Conservation (phyloP, 805 yeast genomes). For the Saturnispora diversa region DNA sequence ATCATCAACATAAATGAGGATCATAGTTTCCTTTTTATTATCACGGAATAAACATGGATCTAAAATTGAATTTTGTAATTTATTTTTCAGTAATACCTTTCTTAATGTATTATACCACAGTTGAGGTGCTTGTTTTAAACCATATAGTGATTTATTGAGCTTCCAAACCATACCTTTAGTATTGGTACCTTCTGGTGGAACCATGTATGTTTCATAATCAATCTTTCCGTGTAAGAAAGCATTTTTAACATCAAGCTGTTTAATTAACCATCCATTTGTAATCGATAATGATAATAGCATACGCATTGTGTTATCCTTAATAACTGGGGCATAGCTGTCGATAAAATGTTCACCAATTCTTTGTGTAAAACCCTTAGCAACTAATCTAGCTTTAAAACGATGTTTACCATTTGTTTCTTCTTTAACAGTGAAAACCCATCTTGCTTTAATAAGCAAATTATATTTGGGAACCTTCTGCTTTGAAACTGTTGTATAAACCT, state of each 20-base stretch:
- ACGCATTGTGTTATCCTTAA: constrained; percentile 7
- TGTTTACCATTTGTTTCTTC: constrained; percentile 5
- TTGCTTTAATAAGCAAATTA: background rate
- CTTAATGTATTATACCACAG: too few species aligned
- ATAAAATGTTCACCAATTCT: constrained; percentile 8
- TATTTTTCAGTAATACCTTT: too few species aligned
- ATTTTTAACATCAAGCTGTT: constrained; percentile 13
- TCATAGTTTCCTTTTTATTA: too few species aligned
- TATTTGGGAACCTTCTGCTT: background rate
- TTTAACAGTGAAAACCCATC: constrained; percentile 12
- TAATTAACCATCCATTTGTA: background rate
- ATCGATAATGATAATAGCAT: background rate
- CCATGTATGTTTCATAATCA: constrained; percentile 7
- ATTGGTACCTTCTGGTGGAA: constrained; percentile 6
- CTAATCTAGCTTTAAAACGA: constrained; percentile 10
- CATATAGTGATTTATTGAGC: too few species aligned
- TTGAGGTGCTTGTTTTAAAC: too few species aligned
- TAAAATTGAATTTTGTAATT: too few species aligned
- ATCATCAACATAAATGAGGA: too few species aligned
- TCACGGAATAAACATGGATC: too few species aligned
- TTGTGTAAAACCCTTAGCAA: constrained; percentile 12
- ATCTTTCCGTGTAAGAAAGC: constrained; percentile 12
- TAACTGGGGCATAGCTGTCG: constrained; percentile 10
- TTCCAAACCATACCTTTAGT: background rate
- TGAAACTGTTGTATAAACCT: background rate